phyloP scores from a whole-genome alignment of 257 asterid genomes.

The Lithospermum erythrorhizon region DNA sequence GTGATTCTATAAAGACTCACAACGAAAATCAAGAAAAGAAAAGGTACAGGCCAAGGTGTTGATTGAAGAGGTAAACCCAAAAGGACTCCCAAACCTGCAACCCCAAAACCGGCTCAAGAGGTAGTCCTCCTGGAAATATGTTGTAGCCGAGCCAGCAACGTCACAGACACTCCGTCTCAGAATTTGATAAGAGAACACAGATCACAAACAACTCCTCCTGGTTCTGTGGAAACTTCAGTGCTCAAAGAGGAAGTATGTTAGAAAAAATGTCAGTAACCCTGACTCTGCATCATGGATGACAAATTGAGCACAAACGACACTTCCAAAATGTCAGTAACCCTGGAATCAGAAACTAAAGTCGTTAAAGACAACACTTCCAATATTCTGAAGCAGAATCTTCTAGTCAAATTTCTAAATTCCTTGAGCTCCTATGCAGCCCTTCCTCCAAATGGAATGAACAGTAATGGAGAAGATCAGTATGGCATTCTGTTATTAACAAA shows the following conservation, averaged over 20 bases:
- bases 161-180: conserved; percentile 18
- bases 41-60: conserved; percentile 92
- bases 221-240: conserved; percentile 17
- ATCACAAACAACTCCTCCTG: conserved; percentile 23
- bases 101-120: neutral
- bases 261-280: conserved; percentile 23
- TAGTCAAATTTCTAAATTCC: conserved; percentile 36
- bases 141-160: conserved; percentile 26
- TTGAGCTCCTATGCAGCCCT: conserved; percentile 31
- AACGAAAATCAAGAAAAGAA: conserved; percentile 56
- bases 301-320: conserved; percentile 19
- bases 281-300: conserved; percentile 27
- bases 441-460: conserved; percentile 18
- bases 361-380: conserved; percentile 29
- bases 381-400: conserved; percentile 26
- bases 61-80: conserved; percentile 47
- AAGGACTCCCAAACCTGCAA: conserved; percentile 24
- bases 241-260: conserved; percentile 29
- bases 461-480: conserved; percentile 19
- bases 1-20: conserved; percentile 48
- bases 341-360: conserved; percentile 30
- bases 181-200: conserved; percentile 24
- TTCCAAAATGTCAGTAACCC: conserved; percentile 22
- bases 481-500: conserved; percentile 36
- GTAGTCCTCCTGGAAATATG: conserved; percentile 34